Evolutionary conservation across 176 grass and related monocot species (phyloP), one percentile per base, ranked within the genome.

Genomic region (Zoysia pacifica): DNA sequence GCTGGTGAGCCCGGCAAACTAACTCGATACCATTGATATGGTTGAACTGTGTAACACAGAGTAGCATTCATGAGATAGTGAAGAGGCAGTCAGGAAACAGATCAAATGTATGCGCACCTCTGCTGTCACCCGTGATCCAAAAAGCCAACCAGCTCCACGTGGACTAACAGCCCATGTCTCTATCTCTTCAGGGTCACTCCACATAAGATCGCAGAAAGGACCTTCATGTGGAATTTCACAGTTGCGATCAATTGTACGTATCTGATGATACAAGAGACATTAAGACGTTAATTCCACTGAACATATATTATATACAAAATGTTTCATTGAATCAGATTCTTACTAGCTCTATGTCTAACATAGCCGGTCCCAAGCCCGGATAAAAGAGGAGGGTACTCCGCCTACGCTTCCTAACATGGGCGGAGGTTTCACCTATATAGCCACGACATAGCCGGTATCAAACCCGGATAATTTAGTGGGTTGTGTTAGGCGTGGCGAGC

Each of bases 171-270:
- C 95, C 95, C 92, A 98, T 73, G 95, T 93, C 77, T 98, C 95
- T 62, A 94, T 98, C 83, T 98, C 95, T 83, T 98, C 95, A 70
- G 95, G 95, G 72, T 98, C 92, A 79, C 95, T 98, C 95, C 95
- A 98, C 95, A 98, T 98, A 48, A 98, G 82, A 89, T 98, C 95
- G 56, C 95, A 98, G 78, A 98, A 98, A 76, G 92, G 95, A 53
- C 95, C 92, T 81, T 98, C 95, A 14, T 94, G 95, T 4, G 95
- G 95, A 84, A 98, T 98, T 89, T 98, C 95, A 79, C 95, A 98
- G 72, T 98, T 98, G 86, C 92, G 82, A 78, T 98, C 95, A 79
- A 98, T 98, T 50, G 91, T 90, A 60, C 92, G 77, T 72, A 98
- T 98, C 95, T 98, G 71, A 44, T 50, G 13, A 79, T 47, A 86